phyloP scores from a whole-genome alignment of 768 basidiomycete species.

The Lyophyllum decastes region DNA sequence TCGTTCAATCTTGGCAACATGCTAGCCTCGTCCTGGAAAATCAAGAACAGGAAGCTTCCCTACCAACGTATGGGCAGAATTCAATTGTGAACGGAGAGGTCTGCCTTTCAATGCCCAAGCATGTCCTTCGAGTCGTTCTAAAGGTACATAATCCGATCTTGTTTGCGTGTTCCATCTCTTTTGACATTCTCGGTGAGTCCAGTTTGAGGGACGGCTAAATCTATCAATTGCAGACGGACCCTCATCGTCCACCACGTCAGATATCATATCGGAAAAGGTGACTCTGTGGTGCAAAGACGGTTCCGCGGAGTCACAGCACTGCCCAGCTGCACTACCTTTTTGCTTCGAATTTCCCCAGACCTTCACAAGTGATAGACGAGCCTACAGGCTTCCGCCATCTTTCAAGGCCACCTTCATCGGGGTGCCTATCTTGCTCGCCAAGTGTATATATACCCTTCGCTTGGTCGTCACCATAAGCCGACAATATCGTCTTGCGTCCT shows the following conservation, averaged over 20 bases:
- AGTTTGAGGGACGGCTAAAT: constrained; percentile 38
- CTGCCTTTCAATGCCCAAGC: constrained; percentile 28
- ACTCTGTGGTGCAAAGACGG: constrained; percentile 29
- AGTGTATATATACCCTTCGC: constrained; percentile 34
- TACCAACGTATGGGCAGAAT: constrained; percentile 38
- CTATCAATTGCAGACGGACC: constrained; percentile 34
- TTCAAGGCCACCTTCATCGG: constrained; percentile 36
- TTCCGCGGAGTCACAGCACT: constrained; percentile 18
- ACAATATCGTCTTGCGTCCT: constrained; percentile 31
- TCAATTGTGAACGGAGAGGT: constrained; percentile 37
- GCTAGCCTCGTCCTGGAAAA: constrained; percentile 38
- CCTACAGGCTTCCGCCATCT: constrained; percentile 37
- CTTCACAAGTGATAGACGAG: constrained; percentile 29
- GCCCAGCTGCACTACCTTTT: constrained; percentile 41
- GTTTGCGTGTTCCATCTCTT: neutral
- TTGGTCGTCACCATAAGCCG: constrained; percentile 32
- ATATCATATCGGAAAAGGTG: constrained; percentile 29
- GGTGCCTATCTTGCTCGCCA: constrained; percentile 32
- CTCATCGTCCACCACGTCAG: constrained; percentile 27
- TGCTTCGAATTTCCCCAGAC: constrained; percentile 34
- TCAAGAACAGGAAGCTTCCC: constrained; percentile 29
- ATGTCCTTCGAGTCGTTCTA: constrained; percentile 32
- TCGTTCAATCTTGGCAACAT: constrained; percentile 33
- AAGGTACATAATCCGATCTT: constrained; percentile 29
- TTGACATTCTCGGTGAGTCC: constrained; percentile 2